Percentiles rank a stretch among this genome's conserved stretches.
phyloP scores from a whole-genome alignment of 306 rosid species.

The Mucuna pruriens region DNA sequence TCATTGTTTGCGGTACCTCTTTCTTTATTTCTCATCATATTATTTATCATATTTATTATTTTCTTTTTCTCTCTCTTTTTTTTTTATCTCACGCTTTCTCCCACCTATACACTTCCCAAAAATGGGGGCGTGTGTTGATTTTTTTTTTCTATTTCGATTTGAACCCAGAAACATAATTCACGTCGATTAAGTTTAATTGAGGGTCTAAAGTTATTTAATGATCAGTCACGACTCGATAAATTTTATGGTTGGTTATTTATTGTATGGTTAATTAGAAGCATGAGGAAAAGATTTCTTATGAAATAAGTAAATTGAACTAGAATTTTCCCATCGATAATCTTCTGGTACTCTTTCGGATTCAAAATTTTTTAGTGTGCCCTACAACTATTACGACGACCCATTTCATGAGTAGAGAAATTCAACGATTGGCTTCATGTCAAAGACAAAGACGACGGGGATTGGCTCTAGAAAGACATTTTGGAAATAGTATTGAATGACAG shows the following conservation, averaged over 20 bases:
- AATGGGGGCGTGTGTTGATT: too few species aligned
- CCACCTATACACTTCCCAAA: too few species aligned
- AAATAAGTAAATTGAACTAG: not conserved
- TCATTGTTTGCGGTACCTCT: too few species aligned
- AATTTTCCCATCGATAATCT: not conserved
- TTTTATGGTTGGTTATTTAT: not conserved
- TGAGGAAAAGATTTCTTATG: not conserved
- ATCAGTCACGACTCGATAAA: not conserved
- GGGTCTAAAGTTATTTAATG: not conserved
- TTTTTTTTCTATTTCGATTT: not conserved
- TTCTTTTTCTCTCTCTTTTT: too few species aligned
- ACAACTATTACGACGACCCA: conserved; percentile 3
- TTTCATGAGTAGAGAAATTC: conserved; percentile 2
- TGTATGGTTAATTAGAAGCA: not conserved
- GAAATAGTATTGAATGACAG: too few species aligned
- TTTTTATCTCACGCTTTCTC: too few species aligned
- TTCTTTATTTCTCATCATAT: too few species aligned
- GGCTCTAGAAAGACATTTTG: conserved; percentile 39
- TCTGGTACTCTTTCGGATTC: not conserved
- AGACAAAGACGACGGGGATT: conserved; percentile 4
- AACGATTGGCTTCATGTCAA: not conserved
- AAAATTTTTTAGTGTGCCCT: not conserved
- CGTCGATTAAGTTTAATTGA: not conserved
- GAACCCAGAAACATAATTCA: not conserved
- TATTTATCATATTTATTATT: too few species aligned